Base-by-base conservation (phyloP, 2,329 filamentous ascomycete species). In the Diaporthe citriasiana region DNA sequence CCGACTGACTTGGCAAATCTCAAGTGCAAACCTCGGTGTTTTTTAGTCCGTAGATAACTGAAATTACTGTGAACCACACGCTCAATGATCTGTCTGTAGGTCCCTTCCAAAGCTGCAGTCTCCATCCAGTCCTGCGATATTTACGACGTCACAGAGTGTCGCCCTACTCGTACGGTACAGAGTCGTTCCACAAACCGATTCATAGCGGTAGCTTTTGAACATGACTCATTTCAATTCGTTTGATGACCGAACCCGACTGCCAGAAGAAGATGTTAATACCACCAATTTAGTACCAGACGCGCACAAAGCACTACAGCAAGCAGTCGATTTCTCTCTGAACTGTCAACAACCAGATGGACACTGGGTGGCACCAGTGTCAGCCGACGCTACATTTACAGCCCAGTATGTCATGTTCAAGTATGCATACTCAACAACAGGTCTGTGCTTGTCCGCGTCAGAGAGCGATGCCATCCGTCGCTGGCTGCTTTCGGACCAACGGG, bases 371-470 rank as follows among this genome's bases (percentile, higher is more conserved):
- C 57, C 57, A 42, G 57, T 60, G 10, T 60, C 57, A 19, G 35
- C 35, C 38, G 57, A 60, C 27, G 57, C 57, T 60, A 60, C 57
- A 27, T 60, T 60, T n/a, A 60, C 57, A 38, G 57, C 57, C n/a
- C 57, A 60, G 27, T 60, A 60, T 42, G 57, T 60, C 38, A 60
- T 60, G 57, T 45, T 60, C 57, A 60, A 60, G 38, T 60, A 42
- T 25, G 57, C 57, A 12, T 45, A 60, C 35, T 60, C 57, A 27
- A 45, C 38, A 25, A 10, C 38, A 27, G 57, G 57, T 8, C 57
- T 60, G 10, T 42, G 57, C 42, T 17, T 60, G 42, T 60, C 57
- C 27, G 22, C 7, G 6, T 30, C 59, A 50, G 59, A 65, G 30
- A 33, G 13, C 25, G 25, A 65, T 65, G 59, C 15, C 15, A 33